phyloP scores from a whole-genome alignment of 306 rosid species.

The Rubus parviflorus region DNA sequence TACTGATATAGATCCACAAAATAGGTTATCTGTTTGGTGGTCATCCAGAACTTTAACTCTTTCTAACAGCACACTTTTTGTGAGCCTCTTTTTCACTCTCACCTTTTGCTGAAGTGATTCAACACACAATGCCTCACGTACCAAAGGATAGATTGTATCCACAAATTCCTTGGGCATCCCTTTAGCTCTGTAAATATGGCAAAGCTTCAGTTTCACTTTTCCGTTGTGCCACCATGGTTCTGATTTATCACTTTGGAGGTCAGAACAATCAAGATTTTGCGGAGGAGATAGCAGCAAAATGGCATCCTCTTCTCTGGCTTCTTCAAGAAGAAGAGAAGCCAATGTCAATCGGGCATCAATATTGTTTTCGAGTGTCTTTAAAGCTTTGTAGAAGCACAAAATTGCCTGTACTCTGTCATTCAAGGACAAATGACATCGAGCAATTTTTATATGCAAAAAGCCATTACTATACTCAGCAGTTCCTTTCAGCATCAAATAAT shows the following conservation, averaged over 20 bases:
- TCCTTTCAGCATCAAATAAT: constrained; percentile 63
- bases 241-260: constrained; percentile 46
- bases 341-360: constrained; percentile 70
- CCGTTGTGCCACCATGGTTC: constrained; percentile 79
- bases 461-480: constrained; percentile 32
- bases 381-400: constrained; percentile 60
- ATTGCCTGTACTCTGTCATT: constrained; percentile 63
- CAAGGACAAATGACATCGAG: constrained; percentile 60
- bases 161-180: constrained; percentile 48
- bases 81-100: constrained; percentile 63
- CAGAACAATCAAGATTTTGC: constrained; percentile 42
- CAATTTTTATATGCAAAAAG: constrained; percentile 56
- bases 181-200: constrained; percentile 42
- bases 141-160: constrained; percentile 37
- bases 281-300: constrained; percentile 74
- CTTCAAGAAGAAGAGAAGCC: constrained; percentile 86
- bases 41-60: constrained; percentile 56
- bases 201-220: constrained; percentile 48
- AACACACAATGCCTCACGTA: constrained; percentile 42
- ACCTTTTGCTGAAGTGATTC: constrained; percentile 48
- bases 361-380: constrained; percentile 58
- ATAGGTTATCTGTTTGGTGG: constrained; percentile 54
- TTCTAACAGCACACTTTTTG: constrained; percentile 59
- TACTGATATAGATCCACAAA: constrained; percentile 65
- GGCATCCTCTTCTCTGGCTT: constrained; percentile 75